A percentile compares a stretch with the other conserved stretches of the same genome.
phyloP scores from a whole-genome alignment of 192 early-diverging fungal genomes.

The Chytriomyces hyalinus region DNA sequence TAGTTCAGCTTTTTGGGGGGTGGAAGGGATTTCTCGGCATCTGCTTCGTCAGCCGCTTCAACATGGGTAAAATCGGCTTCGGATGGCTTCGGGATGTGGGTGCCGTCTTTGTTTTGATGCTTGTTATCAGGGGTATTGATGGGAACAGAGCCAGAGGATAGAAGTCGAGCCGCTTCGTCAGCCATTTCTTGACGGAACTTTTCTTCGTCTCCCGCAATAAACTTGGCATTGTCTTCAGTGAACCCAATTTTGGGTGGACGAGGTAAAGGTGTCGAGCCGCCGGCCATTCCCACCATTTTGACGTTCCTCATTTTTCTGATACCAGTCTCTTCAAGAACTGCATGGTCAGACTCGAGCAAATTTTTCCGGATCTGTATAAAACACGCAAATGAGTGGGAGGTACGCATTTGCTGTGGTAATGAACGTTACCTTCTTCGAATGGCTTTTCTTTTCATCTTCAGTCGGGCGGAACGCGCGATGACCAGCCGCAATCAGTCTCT shows the following conservation, averaged over 20 bases:
- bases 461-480: constrained; percentile 34
- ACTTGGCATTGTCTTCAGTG: constrained; percentile 38
- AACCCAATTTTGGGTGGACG: constrained; percentile 44
- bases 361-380: constrained; percentile 14
- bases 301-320: constrained; percentile 52
- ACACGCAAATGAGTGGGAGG: too few relatives aligned
- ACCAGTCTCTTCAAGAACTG: constrained; percentile 37
- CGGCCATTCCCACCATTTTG: constrained; percentile 52
- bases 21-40: background rate
- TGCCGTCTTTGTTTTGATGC: background rate
- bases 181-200: constrained; percentile 13
- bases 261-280: constrained; percentile 28
- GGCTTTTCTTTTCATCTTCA: constrained; percentile 38
- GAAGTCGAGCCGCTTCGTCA: constrained; percentile 3
- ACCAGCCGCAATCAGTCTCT: constrained; percentile 36
- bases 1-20: constrained; percentile 49
- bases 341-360: constrained; percentile 41
- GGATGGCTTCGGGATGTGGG: background rate
- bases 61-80: constrained; percentile 18
- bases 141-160: background rate
- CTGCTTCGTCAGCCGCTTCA: constrained; percentile 7
- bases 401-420: too few relatives aligned
- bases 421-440: constrained; percentile 2
- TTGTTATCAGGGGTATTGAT: background rate
- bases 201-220: constrained; percentile 44